Percentiles rank a stretch among this genome's conserved stretches.
phyloP scores from a whole-genome alignment of 305 asterid genomes.

The Solanum hybrid region DNA sequence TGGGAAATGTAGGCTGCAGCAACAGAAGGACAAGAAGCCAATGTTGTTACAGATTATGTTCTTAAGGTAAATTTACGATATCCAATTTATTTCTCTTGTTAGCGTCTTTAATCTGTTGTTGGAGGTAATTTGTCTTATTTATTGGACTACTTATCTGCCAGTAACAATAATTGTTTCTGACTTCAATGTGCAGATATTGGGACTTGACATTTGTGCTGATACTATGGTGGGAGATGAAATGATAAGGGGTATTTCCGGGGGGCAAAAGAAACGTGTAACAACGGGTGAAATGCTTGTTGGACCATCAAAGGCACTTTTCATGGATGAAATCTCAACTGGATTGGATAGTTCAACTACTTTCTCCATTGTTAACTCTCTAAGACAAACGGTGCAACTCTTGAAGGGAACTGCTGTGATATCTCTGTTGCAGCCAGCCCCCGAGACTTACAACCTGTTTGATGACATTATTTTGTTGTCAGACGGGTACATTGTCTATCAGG shows the following conservation, averaged over 20 bases:
- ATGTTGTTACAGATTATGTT: conserved; percentile 38
- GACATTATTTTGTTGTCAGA: conserved; percentile 37
- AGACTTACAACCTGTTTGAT: conserved; percentile 35
- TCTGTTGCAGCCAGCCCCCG: conserved; percentile 45
- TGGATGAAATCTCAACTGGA: conserved; percentile 46
- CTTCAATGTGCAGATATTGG: conserved; percentile 15
- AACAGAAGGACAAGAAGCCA: conserved; percentile 44
- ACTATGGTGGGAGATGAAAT: conserved; percentile 50
- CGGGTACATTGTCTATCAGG: conserved; percentile 34
- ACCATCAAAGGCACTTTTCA: conserved; percentile 38
- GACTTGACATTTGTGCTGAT: conserved; percentile 50
- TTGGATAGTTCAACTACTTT: conserved; percentile 40
- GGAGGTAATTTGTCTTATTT: not conserved
- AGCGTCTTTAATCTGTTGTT: not conserved
- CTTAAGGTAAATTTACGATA: conserved; percentile 18
- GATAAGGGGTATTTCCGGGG: conserved; percentile 48
- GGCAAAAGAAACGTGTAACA: conserved; percentile 52
- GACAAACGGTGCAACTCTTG: conserved; percentile 27
- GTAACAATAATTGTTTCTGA: not conserved
- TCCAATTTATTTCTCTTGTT: not conserved
- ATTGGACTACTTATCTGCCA: not conserved
- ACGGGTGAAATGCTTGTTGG: conserved; percentile 47
- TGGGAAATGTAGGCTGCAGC: conserved; percentile 31
- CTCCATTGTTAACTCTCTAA: conserved; percentile 26
- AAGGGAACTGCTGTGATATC: conserved; percentile 38